These are phyloP conservation scores for Aureobasidium melanogenum DNA, from an alignment of 2,329 filamentous ascomycete genomes.

Conservation along the genomic window DNA sequence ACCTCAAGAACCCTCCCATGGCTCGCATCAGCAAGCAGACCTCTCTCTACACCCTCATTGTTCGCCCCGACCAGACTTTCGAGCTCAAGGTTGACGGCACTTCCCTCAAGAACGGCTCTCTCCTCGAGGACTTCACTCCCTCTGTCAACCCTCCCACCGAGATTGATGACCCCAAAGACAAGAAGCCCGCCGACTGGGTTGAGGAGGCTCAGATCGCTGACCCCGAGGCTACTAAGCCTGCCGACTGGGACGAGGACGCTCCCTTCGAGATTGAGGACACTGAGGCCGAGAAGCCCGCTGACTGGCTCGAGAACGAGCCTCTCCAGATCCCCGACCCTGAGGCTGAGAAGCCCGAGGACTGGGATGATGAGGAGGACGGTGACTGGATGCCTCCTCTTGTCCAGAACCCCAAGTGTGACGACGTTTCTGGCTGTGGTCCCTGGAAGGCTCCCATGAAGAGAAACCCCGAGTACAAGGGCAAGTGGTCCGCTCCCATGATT, in stretches of 20 bases:
- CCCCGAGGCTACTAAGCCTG: constrained; percentile 89
- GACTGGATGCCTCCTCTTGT: constrained; percentile 90
- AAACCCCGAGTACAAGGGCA: constrained; percentile 98
- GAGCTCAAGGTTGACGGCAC: constrained; percentile 87
- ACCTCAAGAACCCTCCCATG: constrained; percentile 72
- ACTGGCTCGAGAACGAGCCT: constrained; percentile 92
- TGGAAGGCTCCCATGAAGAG: constrained; percentile 88
- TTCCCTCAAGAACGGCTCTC: constrained; percentile 76
- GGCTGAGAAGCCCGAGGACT: constrained; percentile 95
- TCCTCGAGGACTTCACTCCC: constrained; percentile 88
- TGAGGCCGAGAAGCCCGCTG: constrained; percentile 81
- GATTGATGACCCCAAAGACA: constrained; percentile 90
- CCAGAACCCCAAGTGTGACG: constrained; percentile 91
- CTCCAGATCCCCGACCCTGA: constrained; percentile 80
- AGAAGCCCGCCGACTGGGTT: constrained; percentile 93
- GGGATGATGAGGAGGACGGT: constrained; percentile 99
- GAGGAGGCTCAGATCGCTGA: constrained; percentile 86
- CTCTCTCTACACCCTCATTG: constrained; percentile 91
- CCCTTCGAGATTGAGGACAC: constrained; percentile 94
- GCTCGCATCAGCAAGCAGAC: constrained; percentile 87
- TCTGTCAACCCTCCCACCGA: constrained; percentile 90
- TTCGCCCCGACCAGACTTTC: constrained; percentile 94
- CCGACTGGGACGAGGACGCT: constrained; percentile 98
- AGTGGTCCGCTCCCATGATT: constrained; percentile 86
- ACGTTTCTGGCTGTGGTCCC: constrained; percentile 84